Percentiles rank a stretch among this genome's conserved stretches.
Conservation (phyloP, 345 rosid species). For the Brassica cretica region DNA sequence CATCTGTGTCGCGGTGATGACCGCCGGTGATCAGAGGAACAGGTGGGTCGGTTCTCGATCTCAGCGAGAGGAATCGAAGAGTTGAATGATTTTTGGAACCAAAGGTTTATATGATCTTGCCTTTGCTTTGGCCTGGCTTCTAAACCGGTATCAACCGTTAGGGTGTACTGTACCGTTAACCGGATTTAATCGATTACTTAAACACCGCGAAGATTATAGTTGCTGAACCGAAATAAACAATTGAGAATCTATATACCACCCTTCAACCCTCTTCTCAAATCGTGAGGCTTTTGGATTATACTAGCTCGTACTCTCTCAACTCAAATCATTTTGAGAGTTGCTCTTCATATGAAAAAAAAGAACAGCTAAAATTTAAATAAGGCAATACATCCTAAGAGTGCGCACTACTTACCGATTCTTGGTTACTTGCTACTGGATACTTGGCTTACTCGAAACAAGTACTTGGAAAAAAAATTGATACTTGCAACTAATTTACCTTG, state of each 20-base stretch:
- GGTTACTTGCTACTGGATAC: no score
- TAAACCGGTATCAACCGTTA: slow-evolving; percentile 26
- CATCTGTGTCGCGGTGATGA: slow-evolving; percentile 13
- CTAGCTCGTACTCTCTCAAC: background rate
- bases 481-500: no score
- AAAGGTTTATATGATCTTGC: background rate
- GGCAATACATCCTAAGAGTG: no score
- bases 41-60: slow-evolving; percentile 24
- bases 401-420: no score
- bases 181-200: no score
- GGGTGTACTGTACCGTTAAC: slow-evolving; percentile 15
- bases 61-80: slow-evolving; percentile 23
- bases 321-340: background rate
- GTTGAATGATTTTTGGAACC: background rate
- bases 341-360: background rate
- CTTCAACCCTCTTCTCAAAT: background rate
- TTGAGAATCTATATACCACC: background rate
- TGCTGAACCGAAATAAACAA: no score
- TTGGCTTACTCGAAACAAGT: no score
- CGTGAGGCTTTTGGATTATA: background rate
- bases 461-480: no score
- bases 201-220: no score
- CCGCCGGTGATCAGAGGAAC: slow-evolving; percentile 30
- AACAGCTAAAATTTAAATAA: background rate
- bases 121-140: slow-evolving; percentile 26